Evolutionary conservation across 140 eudicot genomes (phyloP).

Genomic region (Senecio squalidus): DNA sequence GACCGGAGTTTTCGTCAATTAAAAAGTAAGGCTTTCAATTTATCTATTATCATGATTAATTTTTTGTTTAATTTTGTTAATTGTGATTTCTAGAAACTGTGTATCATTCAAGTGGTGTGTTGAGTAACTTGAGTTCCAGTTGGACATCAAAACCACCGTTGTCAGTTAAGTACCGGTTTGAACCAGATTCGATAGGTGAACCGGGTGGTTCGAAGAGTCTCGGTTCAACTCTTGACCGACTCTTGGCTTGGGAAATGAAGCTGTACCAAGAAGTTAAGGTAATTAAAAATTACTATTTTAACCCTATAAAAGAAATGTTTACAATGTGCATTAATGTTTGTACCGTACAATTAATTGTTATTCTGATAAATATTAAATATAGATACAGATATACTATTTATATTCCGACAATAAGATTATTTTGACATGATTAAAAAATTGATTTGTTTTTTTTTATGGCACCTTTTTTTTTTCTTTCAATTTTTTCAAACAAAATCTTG

Average conservation of each 20-base stretch:
- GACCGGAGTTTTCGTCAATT: slow-evolving; percentile 79
- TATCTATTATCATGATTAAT: background rate
- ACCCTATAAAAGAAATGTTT: background rate
- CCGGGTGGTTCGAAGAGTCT: slow-evolving; percentile 76
- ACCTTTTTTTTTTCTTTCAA: slow-evolving; percentile 3
- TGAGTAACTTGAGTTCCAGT: slow-evolving; percentile 86
- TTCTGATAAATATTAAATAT: slow-evolving; percentile 3
- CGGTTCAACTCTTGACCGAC: slow-evolving; percentile 79
- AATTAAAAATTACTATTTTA: background rate
- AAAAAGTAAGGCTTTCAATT: slow-evolving; percentile 46
- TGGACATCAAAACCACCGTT: slow-evolving; percentile 98
- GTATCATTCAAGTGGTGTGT: slow-evolving; percentile 89
- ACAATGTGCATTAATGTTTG: slow-evolving; percentile 9
- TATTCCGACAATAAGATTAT: slow-evolving; percentile 19
- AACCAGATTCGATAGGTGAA: slow-evolving; percentile 63
- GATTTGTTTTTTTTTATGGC: slow-evolving; percentile 8
- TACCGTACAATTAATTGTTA: slow-evolving; percentile 11
- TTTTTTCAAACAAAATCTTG: slow-evolving; percentile 26
- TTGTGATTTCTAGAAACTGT: slow-evolving; percentile 57
- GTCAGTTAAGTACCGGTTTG: slow-evolving; percentile 87
- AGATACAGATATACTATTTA: too few relatives aligned
- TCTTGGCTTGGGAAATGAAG: slow-evolving; percentile 97
- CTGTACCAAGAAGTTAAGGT: slow-evolving; percentile 98
- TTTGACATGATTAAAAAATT: slow-evolving; percentile 20
- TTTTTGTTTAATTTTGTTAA: background rate